Conservation (phyloP, 495 filamentous ascomycete species). For the Rostrohypoxylon terebratum region DNA sequence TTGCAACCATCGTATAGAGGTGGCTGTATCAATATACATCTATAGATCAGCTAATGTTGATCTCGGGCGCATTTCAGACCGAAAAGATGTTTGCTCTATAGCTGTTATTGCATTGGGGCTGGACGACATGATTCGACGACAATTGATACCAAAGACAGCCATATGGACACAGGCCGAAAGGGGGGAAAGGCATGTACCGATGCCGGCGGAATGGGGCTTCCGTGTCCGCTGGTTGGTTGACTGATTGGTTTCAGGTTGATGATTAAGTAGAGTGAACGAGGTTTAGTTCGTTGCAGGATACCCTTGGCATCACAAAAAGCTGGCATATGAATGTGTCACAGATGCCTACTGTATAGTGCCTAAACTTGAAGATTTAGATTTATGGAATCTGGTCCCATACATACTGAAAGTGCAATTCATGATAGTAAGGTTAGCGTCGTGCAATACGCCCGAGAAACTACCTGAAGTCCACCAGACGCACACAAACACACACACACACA, state of each 20-base stretch:
- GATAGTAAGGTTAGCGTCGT: not conserved
- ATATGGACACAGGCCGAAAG: not conserved
- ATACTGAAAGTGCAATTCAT: not conserved
- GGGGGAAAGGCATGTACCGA: not conserved
- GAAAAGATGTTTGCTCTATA: constrained; percentile 8
- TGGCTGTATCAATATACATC: not conserved
- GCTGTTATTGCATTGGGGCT: constrained; percentile 7
- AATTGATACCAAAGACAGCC: not conserved
- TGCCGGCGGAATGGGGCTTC: not conserved
- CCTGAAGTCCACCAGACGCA: not conserved
- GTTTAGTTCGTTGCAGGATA: constrained; percentile 9
- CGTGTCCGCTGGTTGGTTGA: not conserved
- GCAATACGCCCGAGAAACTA: not conserved
- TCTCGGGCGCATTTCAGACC: constrained; percentile 3
- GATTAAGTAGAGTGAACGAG: not conserved
- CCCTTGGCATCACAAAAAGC: not conserved
- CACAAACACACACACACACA: too few species aligned
- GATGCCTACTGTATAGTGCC: too few species aligned
- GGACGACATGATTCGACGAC: constrained; percentile 1
- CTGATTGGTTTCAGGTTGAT: not conserved
- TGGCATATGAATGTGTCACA: not conserved
- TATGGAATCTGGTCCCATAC: not conserved
- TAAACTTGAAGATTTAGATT: not conserved
- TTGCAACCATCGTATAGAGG: not conserved
- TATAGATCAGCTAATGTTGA: not conserved